Evolutionary conservation across 108 stramenopile species (phyloP).

Genomic region (Nannochloropsis oceanica): DNA sequence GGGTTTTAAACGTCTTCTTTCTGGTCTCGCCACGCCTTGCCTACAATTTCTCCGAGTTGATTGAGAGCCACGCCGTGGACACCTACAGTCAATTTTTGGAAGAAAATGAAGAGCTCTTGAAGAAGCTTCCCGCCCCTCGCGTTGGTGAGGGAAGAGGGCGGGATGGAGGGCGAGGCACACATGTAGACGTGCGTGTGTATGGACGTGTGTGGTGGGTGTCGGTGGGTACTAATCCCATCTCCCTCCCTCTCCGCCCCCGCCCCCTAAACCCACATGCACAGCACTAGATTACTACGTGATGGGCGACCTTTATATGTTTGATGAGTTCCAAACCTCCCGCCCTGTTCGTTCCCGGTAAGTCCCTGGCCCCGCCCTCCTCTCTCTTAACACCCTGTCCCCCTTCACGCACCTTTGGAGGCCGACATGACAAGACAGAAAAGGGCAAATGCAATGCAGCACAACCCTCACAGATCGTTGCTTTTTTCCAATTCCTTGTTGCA

Average conservation of each 20-base stretch:
- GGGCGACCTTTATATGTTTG: slow-evolving; percentile 68
- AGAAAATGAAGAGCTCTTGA: slow-evolving; percentile 20
- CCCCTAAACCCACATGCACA: background rate
- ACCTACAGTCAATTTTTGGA: slow-evolving; percentile 28
- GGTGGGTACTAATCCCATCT: no score
- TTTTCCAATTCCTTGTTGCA: no score
- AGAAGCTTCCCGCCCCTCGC: slow-evolving; percentile 19
- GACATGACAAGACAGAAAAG: no score
- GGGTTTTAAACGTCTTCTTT: slow-evolving; percentile 15
- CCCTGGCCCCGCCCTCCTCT: background rate
- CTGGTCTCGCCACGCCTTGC: slow-evolving; percentile 21
- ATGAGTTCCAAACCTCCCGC: slow-evolving; percentile 51
- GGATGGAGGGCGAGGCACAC: background rate
- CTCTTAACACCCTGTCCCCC: background rate
- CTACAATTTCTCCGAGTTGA: slow-evolving; percentile 40
- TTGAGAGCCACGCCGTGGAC: slow-evolving; percentile 41
- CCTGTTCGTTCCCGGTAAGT: slow-evolving; percentile 13
- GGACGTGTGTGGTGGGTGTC: no score
- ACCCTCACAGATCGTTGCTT: no score
- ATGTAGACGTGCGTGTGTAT: no score
- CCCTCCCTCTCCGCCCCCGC: background rate
- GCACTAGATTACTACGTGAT: slow-evolving; percentile 46
- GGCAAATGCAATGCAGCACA: no score
- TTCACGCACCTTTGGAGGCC: background rate
- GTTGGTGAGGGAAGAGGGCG: background rate